These are phyloP conservation scores for Phialophora verrucosa DNA, from an alignment of 2,329 filamentous ascomycete species.

Conservation along the genomic window DNA sequence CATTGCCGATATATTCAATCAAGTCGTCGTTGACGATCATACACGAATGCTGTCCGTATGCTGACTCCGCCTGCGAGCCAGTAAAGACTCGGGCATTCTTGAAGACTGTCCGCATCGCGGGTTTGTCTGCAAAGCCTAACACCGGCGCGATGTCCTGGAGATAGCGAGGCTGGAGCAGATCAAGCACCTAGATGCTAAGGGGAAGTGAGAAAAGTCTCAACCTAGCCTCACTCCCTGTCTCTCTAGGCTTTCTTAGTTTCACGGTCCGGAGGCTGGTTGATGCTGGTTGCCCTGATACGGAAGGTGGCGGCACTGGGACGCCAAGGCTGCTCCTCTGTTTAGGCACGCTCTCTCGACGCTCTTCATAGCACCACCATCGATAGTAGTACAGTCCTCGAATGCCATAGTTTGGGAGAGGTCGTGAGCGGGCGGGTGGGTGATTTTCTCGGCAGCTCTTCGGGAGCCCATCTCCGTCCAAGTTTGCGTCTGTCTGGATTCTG, in stretches of 20 bases:
- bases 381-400: too few relatives aligned
- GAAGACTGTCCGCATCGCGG: slow-evolving; percentile 15
- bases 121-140: neutral
- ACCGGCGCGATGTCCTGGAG: neutral
- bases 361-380: too few relatives aligned
- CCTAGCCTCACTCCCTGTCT: too few relatives aligned
- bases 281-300: too few relatives aligned
- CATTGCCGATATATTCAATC: slow-evolving; percentile 51
- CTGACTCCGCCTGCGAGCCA: slow-evolving; percentile 22
- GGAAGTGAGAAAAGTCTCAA: neutral
- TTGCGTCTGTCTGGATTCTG: neutral
- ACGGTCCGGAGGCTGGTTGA: too few relatives aligned
- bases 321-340: too few relatives aligned
- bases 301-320: too few relatives aligned
- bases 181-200: neutral
- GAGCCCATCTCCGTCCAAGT: neutral
- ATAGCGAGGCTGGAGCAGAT: neutral
- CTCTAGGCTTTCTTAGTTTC: too few relatives aligned
- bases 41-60: slow-evolving; percentile 37
- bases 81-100: slow-evolving; percentile 46
- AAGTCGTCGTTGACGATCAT: slow-evolving; percentile 50
- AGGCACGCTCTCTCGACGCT: too few relatives aligned
- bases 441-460: slow-evolving; percentile 13
- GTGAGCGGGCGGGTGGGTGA: too few relatives aligned
- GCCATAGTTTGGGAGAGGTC: too few relatives aligned